phyloP scores from a whole-genome alignment of 495 filamentous ascomycete species.

The Lindgomyces ingoldianus region DNA sequence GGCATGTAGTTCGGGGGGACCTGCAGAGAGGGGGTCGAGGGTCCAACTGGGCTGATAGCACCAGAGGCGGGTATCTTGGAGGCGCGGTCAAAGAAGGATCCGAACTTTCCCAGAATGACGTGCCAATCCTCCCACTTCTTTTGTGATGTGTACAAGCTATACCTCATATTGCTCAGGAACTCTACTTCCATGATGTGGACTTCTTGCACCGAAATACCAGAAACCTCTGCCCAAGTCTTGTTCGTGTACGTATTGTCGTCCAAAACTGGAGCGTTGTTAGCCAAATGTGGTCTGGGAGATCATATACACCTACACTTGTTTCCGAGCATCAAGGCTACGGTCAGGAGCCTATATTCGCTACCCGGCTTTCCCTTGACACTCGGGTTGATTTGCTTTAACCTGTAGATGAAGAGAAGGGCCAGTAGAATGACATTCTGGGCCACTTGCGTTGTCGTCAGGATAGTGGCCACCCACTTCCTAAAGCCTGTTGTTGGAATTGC shows the following conservation, averaged over 20 bases:
- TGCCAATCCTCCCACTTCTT: conserved; percentile 86
- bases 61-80: conserved; percentile 37
- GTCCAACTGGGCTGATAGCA: conserved; percentile 40
- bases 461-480: conserved; percentile 88
- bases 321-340: conserved; percentile 94
- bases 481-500: conserved; percentile 79
- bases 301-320: too few species aligned
- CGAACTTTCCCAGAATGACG: conserved; percentile 72
- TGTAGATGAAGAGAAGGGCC: conserved; percentile 88
- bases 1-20: conserved; percentile 50
- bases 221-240: conserved; percentile 99
- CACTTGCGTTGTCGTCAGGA: conserved; percentile 93
- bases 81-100: conserved; percentile 73
- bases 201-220: conserved; percentile 88
- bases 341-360: conserved; percentile 93
- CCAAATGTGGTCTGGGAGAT: too few species aligned
- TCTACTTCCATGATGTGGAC: conserved; percentile 99
- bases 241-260: conserved; percentile 99
- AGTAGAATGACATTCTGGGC: conserved; percentile 93
- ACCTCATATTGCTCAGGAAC: conserved; percentile 97
- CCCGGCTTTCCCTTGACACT: conserved; percentile 84
- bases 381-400: conserved; percentile 86
- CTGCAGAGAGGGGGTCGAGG: conserved; percentile 49
- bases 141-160: conserved; percentile 82
- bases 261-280: too few species aligned